Percentiles rank a stretch among this genome's conserved stretches.
Conservation (phyloP, 352 stramenopile species). For the Globisporangium spinosum region DNA sequence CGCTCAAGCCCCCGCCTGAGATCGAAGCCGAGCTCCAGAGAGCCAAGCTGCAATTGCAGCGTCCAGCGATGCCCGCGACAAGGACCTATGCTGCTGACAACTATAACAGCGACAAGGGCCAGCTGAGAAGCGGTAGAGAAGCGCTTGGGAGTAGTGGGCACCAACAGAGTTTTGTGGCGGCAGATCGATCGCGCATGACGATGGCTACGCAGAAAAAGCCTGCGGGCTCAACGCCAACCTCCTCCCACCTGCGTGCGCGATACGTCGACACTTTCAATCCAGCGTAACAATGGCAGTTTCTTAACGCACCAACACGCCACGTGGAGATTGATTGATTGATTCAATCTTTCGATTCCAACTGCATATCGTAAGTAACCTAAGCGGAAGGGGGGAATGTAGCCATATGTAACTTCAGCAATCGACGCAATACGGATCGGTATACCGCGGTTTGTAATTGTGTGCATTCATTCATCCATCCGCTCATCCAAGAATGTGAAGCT, state of each 20-base stretch:
- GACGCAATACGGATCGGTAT: too few species aligned
- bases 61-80: conserved; percentile 14
- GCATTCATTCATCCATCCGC: too few species aligned
- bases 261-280: conserved; percentile 48
- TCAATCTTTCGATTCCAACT: too few species aligned
- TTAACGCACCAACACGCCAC: too few species aligned
- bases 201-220: conserved; percentile 13
- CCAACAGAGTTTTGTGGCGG: conserved; percentile 8
- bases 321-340: too few species aligned
- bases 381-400: too few species aligned
- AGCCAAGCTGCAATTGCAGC: conserved; percentile 25
- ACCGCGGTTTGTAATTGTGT: too few species aligned
- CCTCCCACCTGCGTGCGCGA: conserved; percentile 23
- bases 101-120: not conserved
- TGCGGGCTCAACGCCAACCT: conserved; percentile 9
- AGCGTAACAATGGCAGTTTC: not conserved
- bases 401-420: too few species aligned
- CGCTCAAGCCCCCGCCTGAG: conserved; percentile 37
- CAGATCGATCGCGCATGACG: conserved; percentile 6
- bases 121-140: not conserved
- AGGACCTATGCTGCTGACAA: not conserved
- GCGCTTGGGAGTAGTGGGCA: not conserved
- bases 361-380: too few species aligned
- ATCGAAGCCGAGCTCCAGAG: conserved; percentile 38
- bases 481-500: too few species aligned